Conservation (phyloP, 495 filamentous ascomycete species). For the Aspergillus cavernicola region DNA sequence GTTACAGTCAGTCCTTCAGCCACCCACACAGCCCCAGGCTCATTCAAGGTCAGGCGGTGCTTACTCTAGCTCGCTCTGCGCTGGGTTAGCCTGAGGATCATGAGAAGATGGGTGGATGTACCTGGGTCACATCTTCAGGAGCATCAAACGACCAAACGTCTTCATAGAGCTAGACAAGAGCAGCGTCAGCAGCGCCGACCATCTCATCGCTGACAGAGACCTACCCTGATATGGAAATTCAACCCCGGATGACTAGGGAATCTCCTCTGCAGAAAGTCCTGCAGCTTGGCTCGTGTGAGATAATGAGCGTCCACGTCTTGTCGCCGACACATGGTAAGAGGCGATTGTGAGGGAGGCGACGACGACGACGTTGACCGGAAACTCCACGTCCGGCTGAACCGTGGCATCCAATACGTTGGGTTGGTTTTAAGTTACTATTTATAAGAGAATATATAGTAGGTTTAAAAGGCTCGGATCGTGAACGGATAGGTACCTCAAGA, state of each 20-base stretch:
- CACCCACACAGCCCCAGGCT: conserved; percentile 15
- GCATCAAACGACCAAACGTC: conserved; percentile 35
- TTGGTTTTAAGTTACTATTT: conserved; percentile 1
- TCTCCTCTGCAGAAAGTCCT: conserved; percentile 27
- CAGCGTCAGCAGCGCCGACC: neutral
- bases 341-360: neutral
- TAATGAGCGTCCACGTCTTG: conserved; percentile 22
- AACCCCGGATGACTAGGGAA: conserved; percentile 30
- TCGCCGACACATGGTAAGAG: neutral
- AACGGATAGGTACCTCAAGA: neutral
- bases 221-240: conserved; percentile 31
- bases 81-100: conserved; percentile 9
- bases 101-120: conserved; percentile 3
- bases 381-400: conserved; percentile 4
- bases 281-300: conserved; percentile 27
- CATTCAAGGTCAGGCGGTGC: conserved; percentile 5
- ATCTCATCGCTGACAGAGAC: too few species aligned
- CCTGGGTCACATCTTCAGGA: conserved; percentile 27
- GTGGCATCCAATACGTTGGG: neutral
- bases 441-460: neutral
- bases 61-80: conserved; percentile 29
- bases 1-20: conserved; percentile 8
- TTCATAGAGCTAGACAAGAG: conserved; percentile 24
- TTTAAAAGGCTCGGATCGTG: neutral
- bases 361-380: conserved; percentile 1